phyloP scores from a whole-genome alignment of 202 grass and related monocot species.

The Hordeum pubiflorum region DNA sequence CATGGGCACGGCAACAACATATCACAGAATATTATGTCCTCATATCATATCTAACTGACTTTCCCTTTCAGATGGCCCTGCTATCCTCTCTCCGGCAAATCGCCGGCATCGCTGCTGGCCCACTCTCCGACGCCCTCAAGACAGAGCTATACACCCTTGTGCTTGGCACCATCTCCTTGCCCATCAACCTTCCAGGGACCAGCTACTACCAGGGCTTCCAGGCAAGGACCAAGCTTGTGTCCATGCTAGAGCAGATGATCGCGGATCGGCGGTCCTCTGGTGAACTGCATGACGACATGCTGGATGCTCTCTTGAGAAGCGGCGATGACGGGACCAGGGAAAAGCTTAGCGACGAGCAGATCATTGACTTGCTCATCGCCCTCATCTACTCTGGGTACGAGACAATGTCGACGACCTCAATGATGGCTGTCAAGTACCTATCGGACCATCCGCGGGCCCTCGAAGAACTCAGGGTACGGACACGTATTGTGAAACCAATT shows the following conservation, averaged over 20 bases:
- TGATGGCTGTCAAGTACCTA: constrained; percentile 98
- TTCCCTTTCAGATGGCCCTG: constrained; percentile 61
- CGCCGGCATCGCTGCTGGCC: constrained; percentile 68
- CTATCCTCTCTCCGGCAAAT: constrained; percentile 78
- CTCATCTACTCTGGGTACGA: constrained; percentile 99
- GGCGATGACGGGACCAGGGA: constrained; percentile 41
- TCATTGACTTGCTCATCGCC: constrained; percentile 84
- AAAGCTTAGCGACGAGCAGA: constrained; percentile 72
- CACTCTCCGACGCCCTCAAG: constrained; percentile 65
- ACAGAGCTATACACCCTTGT: constrained; percentile 71
- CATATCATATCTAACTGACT: background rate
- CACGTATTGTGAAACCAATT: background rate
- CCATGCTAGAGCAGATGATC: constrained; percentile 66
- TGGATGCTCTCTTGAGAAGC: constrained; percentile 52
- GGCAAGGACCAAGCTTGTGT: constrained; percentile 83
- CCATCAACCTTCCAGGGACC: constrained; percentile 73
- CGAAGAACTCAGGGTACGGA: constrained; percentile 59
- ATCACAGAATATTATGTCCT: constrained; percentile 16
- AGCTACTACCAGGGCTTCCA: constrained; percentile 60
- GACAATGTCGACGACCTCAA: constrained; percentile 85
- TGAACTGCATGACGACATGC: constrained; percentile 53
- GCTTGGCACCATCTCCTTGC: constrained; percentile 75
- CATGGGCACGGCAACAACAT: constrained; percentile 11
- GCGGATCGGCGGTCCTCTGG: constrained; percentile 34
- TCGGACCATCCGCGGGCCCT: constrained; percentile 69